Conservation (phyloP, 108 stramenopile species). For the Cyclostephanos invisitatus region DNA sequence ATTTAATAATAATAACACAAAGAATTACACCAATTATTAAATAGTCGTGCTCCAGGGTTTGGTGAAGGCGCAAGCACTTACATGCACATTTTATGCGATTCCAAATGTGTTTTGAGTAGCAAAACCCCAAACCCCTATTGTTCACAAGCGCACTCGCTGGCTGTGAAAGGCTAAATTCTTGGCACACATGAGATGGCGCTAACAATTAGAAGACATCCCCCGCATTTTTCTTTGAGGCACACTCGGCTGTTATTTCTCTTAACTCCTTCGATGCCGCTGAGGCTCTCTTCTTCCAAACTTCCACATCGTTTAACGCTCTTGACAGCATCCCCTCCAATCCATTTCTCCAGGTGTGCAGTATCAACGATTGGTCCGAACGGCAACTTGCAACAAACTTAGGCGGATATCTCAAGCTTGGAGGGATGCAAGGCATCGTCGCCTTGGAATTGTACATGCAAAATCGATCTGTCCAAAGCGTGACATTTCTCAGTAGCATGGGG, state of each 20-base stretch:
- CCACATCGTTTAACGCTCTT: conserved; percentile 32
- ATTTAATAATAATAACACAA: too few species aligned
- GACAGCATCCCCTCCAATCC: conserved; percentile 14
- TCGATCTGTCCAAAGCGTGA: conserved; percentile 78
- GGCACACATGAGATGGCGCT: too few species aligned
- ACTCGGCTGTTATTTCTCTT: conserved; percentile 13
- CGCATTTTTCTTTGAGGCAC: background rate
- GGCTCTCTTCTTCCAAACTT: conserved; percentile 45
- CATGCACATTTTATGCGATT: too few species aligned
- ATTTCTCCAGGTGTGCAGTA: conserved; percentile 27
- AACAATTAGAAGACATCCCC: background rate
- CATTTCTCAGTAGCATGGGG: conserved; percentile 74
- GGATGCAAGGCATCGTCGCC: conserved; percentile 54
- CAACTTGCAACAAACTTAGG: conserved; percentile 4
- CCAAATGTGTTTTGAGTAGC: too few species aligned
- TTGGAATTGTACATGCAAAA: conserved; percentile 73
- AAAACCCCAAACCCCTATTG: too few species aligned
- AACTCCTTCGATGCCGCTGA: conserved; percentile 40
- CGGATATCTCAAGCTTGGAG: conserved; percentile 28
- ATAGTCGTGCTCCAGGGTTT: too few species aligned
- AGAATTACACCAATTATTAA: too few species aligned
- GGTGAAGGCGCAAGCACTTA: too few species aligned
- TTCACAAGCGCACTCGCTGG: too few species aligned
- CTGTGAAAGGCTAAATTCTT: too few species aligned
- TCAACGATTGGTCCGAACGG: conserved; percentile 15